phyloP scores from a whole-genome alignment of 352 stramenopile genomes.

The Globisporangium cederbergense region DNA sequence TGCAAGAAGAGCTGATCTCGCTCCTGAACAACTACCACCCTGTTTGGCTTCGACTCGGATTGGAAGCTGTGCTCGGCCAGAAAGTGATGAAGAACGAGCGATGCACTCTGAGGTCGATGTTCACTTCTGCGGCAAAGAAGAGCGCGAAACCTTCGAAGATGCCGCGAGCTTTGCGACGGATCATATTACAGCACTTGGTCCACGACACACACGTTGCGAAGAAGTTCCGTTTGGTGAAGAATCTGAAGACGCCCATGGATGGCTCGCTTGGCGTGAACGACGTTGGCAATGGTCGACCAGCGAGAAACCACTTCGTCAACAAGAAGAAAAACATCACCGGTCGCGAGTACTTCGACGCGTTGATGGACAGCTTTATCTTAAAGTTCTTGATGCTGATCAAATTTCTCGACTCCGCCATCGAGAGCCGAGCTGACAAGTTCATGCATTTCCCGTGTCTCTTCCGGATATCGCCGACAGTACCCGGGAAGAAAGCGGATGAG shows the following conservation, averaged over 20 bases:
- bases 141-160: constrained; percentile 36
- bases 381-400: constrained; percentile 92
- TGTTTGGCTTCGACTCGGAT: constrained; percentile 87
- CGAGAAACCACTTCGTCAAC: constrained; percentile 32
- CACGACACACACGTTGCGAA: constrained; percentile 57
- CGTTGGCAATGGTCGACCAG: constrained; percentile 25
- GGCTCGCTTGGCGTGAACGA: constrained; percentile 38
- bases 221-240: constrained; percentile 67
- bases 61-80: constrained; percentile 85
- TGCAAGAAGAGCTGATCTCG: constrained; percentile 81
- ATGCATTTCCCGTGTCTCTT: constrained; percentile 90
- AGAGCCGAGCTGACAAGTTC: constrained; percentile 70
- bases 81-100: constrained; percentile 54
- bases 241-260: constrained; percentile 64
- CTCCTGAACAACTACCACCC: constrained; percentile 91
- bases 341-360: constrained; percentile 75
- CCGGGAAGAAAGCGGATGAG: constrained; percentile 11
- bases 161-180: constrained; percentile 48
- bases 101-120: constrained; percentile 51
- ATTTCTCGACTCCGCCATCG: constrained; percentile 90
- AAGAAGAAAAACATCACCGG: constrained; percentile 71
- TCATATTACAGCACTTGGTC: constrained; percentile 64
- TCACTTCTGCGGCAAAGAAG: constrained; percentile 27
- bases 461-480: constrained; percentile 29
- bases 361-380: constrained; percentile 86